phyloP scores from a whole-genome alignment of 2,329 filamentous ascomycete genomes.

The Trichoderma sp. region DNA sequence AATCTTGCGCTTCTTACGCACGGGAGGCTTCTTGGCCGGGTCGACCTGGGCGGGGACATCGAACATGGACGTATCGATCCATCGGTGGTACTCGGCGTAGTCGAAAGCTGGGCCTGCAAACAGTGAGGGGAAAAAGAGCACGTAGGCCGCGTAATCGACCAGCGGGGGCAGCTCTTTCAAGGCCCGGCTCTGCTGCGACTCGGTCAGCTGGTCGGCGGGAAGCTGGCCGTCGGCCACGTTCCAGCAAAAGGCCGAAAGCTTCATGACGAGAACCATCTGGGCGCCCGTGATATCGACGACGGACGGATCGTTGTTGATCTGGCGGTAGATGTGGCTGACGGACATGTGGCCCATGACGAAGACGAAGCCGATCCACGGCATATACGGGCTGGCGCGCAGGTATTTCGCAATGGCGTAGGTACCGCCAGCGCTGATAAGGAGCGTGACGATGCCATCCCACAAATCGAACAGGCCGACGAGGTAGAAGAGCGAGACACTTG shows the following conservation, averaged over 20 bases:
- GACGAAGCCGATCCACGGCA: conserved; percentile 96
- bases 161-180: conserved; percentile 72
- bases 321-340: conserved; percentile 80
- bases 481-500: conserved; percentile 81
- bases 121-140: conserved; percentile 91
- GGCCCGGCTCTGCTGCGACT: conserved; percentile 80
- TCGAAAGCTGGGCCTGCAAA: conserved; percentile 93
- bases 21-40: conserved; percentile 79
- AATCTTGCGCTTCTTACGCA: conserved; percentile 87
- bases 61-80: conserved; percentile 95
- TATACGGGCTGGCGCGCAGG: conserved; percentile 77
- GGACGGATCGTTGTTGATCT: conserved; percentile 66
- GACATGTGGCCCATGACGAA: conserved; percentile 97
- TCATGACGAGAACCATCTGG: conserved; percentile 99
- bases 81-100: conserved; percentile 86
- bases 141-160: conserved; percentile 84
- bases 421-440: conserved; percentile 76
- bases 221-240: conserved; percentile 92
- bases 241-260: conserved; percentile 95
- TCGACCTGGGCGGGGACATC: conserved; percentile 80
- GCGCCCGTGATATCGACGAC: conserved; percentile 87
- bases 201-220: conserved; percentile 76
- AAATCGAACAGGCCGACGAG: conserved; percentile 91
- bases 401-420: conserved; percentile 83
- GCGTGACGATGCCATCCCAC: conserved; percentile 79